A percentile compares a stretch with the other conserved stretches of the same genome.
Evolutionary conservation across 2,329 filamentous ascomycete species (phyloP).

Genomic region (Periconia digitata): DNA sequence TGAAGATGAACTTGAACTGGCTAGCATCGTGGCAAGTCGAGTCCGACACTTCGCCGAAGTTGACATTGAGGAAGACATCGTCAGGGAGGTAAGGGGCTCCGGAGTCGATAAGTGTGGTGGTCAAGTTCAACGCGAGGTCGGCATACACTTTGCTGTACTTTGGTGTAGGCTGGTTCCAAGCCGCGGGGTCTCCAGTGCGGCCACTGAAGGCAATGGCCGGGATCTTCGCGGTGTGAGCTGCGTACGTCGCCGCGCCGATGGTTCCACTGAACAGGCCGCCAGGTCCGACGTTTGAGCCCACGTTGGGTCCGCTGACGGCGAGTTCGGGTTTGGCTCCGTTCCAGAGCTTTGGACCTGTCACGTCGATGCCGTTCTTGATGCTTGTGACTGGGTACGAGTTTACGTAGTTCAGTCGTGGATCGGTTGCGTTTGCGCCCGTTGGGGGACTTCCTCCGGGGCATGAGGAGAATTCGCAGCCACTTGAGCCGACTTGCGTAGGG

Average conservation of each 20-base stretch:
- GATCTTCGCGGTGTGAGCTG: conserved; percentile 56
- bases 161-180: conserved; percentile 57
- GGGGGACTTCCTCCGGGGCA: conserved; percentile 61
- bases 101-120: conserved; percentile 55
- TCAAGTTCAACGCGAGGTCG: conserved; percentile 61
- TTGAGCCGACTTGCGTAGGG: conserved; percentile 50
- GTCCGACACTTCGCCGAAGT: conserved; percentile 59
- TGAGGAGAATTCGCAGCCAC: conserved; percentile 62
- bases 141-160: conserved; percentile 63
- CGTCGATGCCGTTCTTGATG: conserved; percentile 64
- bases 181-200: conserved; percentile 50
- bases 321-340: conserved; percentile 57
- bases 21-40: conserved; percentile 53
- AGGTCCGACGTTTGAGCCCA: conserved; percentile 61
- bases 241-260: conserved; percentile 65
- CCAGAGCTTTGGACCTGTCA: conserved; percentile 58
- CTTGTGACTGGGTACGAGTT: conserved; percentile 69
- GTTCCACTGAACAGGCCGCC: conserved; percentile 65
- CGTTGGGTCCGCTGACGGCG: conserved; percentile 67
- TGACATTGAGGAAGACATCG: conserved; percentile 67
- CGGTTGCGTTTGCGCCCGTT: conserved; percentile 58
- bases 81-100: conserved; percentile 65
- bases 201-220: conserved; percentile 72
- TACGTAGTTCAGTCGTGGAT: conserved; percentile 68
- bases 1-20: conserved; percentile 66